phyloP scores from a whole-genome alignment of 768 basidiomycete species.

The Russula brevipes region DNA sequence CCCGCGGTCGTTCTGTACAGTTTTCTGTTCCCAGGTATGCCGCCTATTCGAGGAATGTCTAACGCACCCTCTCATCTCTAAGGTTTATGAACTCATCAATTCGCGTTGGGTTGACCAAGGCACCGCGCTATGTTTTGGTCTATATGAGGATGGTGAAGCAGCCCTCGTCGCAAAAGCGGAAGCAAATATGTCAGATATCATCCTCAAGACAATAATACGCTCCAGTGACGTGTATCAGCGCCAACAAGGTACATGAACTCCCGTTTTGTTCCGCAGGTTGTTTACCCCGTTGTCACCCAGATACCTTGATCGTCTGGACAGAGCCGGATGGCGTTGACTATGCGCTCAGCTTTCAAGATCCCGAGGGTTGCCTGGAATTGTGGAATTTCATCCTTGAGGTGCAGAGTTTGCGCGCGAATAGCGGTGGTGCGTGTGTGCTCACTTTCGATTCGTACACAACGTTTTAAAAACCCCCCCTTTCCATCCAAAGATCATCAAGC shows the following conservation, averaged over 20 bases:
- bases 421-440: constrained; percentile 46
- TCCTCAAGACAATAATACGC: constrained; percentile 76
- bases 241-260: constrained; percentile 62
- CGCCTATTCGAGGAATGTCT: constrained; percentile 24
- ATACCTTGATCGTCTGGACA: constrained; percentile 98
- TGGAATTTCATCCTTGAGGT: constrained; percentile 97
- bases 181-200: constrained; percentile 60
- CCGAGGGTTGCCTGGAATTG: constrained; percentile 91
- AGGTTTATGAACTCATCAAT: constrained; percentile 95
- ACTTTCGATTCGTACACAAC: constrained; percentile 1
- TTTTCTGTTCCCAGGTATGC: constrained; percentile 24
- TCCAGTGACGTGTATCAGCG: constrained; percentile 81
- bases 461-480: constrained; percentile 19
- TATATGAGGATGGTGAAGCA: constrained; percentile 75
- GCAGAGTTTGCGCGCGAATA: constrained; percentile 68
- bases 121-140: constrained; percentile 92
- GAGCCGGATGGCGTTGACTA: constrained; percentile 93
- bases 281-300: constrained; percentile 38
- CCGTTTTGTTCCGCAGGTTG: constrained; percentile 6
- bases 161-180: constrained; percentile 82
- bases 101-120: constrained; percentile 94
- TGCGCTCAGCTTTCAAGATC: constrained; percentile 94
- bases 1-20: constrained; percentile 24
- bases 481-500: constrained; percentile 40
- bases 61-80: constrained; percentile 17